phyloP scores from a whole-genome alignment of 352 stramenopile species.

The Phytophthora rubi region DNA sequence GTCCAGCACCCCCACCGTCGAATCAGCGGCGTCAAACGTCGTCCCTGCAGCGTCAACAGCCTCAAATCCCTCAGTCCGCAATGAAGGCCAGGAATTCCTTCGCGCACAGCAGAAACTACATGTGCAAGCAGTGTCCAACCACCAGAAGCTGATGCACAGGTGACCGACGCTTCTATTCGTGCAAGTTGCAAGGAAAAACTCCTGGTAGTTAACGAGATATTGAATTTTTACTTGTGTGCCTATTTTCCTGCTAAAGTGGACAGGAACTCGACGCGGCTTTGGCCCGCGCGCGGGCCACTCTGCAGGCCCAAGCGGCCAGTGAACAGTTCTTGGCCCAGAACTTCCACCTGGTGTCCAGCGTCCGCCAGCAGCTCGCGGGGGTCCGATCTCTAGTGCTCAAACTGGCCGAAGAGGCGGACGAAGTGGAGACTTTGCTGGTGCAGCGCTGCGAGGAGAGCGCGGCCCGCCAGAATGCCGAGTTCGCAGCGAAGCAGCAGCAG shows the following conservation, averaged over 20 bases:
- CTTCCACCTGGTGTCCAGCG: constrained; percentile 61
- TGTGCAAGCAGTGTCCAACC: constrained; percentile 37
- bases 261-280: constrained; percentile 57
- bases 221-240: constrained; percentile 15
- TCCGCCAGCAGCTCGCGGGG: constrained; percentile 60
- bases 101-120: constrained; percentile 42
- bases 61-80: constrained; percentile 11
- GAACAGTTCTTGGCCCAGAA: constrained; percentile 72
- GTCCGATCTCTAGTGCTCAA: constrained; percentile 59
- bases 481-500: constrained; percentile 69
- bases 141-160: constrained; percentile 59
- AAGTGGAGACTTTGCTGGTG: constrained; percentile 76
- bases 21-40: constrained; percentile 15
- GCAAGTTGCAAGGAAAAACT: constrained; percentile 8
- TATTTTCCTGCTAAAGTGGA: constrained; percentile 41
- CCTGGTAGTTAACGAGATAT: constrained; percentile 21
- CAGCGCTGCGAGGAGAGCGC: constrained; percentile 77
- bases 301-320: constrained; percentile 71
- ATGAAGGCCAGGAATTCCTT: constrained; percentile 57
- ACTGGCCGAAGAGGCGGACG: constrained; percentile 63
- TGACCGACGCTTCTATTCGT: constrained; percentile 12
- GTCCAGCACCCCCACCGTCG: neutral
- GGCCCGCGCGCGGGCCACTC: constrained; percentile 41
- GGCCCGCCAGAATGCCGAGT: constrained; percentile 74
- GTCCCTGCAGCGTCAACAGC: constrained; percentile 1